phyloP scores from a whole-genome alignment of 2,329 filamentous ascomycete species.

The Neopestalotiopsis clavispora region DNA sequence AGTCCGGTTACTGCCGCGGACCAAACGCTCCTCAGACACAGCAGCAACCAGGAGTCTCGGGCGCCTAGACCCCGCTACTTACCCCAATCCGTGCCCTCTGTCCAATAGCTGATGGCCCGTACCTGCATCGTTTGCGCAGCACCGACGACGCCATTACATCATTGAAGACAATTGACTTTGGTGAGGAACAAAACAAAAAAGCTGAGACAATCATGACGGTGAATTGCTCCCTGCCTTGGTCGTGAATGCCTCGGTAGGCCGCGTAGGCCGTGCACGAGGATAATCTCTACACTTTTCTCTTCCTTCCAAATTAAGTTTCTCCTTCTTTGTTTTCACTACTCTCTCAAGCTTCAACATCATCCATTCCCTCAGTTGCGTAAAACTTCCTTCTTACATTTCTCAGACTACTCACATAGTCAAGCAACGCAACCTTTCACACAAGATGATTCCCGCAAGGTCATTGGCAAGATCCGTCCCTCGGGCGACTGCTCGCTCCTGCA shows the following conservation, averaged over 20 bases:
- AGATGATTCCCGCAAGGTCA: constrained; percentile 17
- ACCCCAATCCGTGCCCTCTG: neutral
- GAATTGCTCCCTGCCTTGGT: neutral
- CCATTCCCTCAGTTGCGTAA: neutral
- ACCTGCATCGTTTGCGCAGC: neutral
- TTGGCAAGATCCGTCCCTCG: constrained; percentile 14
- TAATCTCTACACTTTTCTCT: neutral
- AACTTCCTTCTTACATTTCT: neutral
- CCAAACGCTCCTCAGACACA: neutral
- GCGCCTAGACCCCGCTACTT: neutral
- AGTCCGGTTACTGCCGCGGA: neutral
- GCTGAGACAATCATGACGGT: neutral
- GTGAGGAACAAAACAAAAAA: neutral
- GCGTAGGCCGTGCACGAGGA: neutral
- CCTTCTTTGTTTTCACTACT: neutral
- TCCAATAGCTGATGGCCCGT: neutral
- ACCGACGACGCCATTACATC: neutral
- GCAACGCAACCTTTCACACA: neutral
- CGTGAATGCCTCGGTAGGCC: neutral
- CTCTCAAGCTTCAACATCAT: neutral
- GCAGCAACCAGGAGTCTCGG: neutral
- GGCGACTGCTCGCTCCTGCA: constrained; percentile 20
- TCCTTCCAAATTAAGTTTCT: neutral
- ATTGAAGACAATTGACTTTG: neutral
- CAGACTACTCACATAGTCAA: neutral